Evolutionary conservation across 31 red algal species (phyloP), one percentile per base, ranked within the genome.

Genomic region (Endocladia muricata): DNA sequence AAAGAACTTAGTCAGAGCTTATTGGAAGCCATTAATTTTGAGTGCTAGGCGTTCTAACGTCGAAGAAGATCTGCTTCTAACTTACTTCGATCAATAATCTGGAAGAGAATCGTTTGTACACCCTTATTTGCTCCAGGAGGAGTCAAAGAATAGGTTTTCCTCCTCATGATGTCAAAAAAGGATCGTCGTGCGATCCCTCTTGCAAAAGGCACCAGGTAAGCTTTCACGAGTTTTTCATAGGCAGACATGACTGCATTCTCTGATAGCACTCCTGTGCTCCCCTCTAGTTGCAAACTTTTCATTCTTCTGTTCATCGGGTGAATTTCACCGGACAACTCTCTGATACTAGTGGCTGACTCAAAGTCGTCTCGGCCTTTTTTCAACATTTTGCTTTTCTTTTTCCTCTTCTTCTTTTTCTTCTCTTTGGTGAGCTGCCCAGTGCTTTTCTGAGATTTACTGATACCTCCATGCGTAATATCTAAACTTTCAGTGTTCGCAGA

Each of bases 101-200:
- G 94, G 30, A 97, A 89, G 7, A 97, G 83, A 61, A 97, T 81
- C 28, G 85, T 89, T 66, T 93, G 86, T 19, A 88, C 78, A 39
- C 94, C 94, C 55, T 97, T 97, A 57, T 97, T 97, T 44, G 94
- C 87, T 36, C 89, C 94, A 25, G 84, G 83, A 13, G 94, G 94
- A 15, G 80, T 78, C 48, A 93, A 60, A 26, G 81, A 72, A 65
- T 97, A 97, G 22, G 83, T 97, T 55, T 81, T 89, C 48, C 87
- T 81, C 29, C 74, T 40, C 3, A 95, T 43, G 11, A 90, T 78
- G 41, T 86, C 67, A 52, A 95, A 95, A 57, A 95, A 95, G 4
- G 64, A 74, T 49, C 52, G 56, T 41, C 84, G 36, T 32, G 54
- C 37, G 38, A 94, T 94, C 3, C 91, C 91, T 28, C 47, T 69